These are phyloP conservation scores for Capronia coronata DNA, from an alignment of 2,329 filamentous ascomycete genomes.

Conservation along the genomic window DNA sequence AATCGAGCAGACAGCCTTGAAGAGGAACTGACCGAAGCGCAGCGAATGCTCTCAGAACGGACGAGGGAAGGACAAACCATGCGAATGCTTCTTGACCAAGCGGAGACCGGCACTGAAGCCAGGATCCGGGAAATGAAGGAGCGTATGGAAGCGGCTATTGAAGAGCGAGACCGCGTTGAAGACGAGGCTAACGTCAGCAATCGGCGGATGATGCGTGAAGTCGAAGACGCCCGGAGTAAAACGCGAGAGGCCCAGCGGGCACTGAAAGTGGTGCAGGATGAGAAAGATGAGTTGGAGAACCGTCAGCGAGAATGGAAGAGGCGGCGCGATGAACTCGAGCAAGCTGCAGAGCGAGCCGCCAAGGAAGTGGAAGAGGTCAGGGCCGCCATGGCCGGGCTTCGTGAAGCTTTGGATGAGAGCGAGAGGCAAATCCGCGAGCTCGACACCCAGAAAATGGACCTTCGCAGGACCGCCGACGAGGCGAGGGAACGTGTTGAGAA, in stretches of 20 bases:
- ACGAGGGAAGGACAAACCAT: slow-evolving; percentile 92
- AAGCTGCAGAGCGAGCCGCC: slow-evolving; percentile 58
- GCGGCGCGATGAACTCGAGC: slow-evolving; percentile 69
- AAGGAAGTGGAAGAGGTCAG: slow-evolving; percentile 71
- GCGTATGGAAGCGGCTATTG: slow-evolving; percentile 80
- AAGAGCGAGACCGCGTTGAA: slow-evolving; percentile 87
- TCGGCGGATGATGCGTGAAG: slow-evolving; percentile 69
- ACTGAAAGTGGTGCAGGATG: slow-evolving; percentile 61
- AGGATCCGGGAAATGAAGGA: slow-evolving; percentile 84
- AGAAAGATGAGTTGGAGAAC: slow-evolving; percentile 70
- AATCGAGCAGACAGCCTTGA: slow-evolving; percentile 78
- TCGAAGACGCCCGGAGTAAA: slow-evolving; percentile 75
- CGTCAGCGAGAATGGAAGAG: slow-evolving; percentile 68
- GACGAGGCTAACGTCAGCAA: slow-evolving; percentile 77
- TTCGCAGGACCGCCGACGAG: slow-evolving; percentile 72
- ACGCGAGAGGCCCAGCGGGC: slow-evolving; percentile 76
- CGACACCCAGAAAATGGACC: slow-evolving; percentile 72
- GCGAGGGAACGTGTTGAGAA: slow-evolving; percentile 69
- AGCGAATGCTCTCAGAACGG: slow-evolving; percentile 76
- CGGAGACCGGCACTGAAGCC: slow-evolving; percentile 72
- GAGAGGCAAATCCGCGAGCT: slow-evolving; percentile 77
- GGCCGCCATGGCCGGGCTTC: slow-evolving; percentile 67
- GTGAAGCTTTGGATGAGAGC: slow-evolving; percentile 75
- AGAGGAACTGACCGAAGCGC: slow-evolving; percentile 84
- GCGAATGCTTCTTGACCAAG: slow-evolving; percentile 78